phyloP scores from a whole-genome alignment of 495 filamentous ascomycete species.

The Lophiotrema nucula region DNA sequence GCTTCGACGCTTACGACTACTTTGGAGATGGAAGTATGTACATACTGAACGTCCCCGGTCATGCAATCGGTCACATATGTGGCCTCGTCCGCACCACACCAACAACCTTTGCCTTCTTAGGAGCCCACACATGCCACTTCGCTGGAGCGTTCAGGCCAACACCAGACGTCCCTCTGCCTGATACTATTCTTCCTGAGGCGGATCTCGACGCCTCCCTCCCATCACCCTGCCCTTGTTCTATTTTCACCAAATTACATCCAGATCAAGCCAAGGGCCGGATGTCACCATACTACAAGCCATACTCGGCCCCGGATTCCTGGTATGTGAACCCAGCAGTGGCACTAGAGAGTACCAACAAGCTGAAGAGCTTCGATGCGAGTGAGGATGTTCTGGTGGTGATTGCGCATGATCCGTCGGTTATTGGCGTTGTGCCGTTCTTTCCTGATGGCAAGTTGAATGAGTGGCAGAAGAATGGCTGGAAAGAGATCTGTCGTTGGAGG shows the following conservation, averaged over 20 bases:
- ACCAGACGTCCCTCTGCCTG: too few species aligned
- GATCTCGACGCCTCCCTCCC: too few species aligned
- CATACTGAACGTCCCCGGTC: conserved; percentile 57
- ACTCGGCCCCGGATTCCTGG: too few species aligned
- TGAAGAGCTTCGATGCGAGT: conserved; percentile 3
- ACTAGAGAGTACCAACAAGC: background rate
- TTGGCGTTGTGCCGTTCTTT: background rate
- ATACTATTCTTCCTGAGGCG: too few species aligned
- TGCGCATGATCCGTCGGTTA: conserved; percentile 11
- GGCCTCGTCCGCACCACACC: conserved; percentile 56
- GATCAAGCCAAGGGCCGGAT: too few species aligned
- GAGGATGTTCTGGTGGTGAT: conserved; percentile 5
- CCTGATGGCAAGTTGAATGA: background rate
- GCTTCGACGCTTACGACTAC: conserved; percentile 41
- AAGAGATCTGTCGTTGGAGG: background rate
- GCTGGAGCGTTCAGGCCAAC: conserved; percentile 56
- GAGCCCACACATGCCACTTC: conserved; percentile 56
- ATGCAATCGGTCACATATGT: conserved; percentile 57
- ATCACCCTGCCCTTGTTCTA: too few species aligned
- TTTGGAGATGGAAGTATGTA: conserved; percentile 62
- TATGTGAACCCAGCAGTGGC: background rate
- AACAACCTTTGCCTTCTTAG: conserved; percentile 57
- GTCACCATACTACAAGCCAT: too few species aligned
- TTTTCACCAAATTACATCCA: too few species aligned
- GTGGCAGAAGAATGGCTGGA: conserved; percentile 13